A percentile compares a stretch with the other conserved stretches of the same genome.
phyloP scores from a whole-genome alignment of 352 stramenopile species.

The Phytophthora pini region DNA sequence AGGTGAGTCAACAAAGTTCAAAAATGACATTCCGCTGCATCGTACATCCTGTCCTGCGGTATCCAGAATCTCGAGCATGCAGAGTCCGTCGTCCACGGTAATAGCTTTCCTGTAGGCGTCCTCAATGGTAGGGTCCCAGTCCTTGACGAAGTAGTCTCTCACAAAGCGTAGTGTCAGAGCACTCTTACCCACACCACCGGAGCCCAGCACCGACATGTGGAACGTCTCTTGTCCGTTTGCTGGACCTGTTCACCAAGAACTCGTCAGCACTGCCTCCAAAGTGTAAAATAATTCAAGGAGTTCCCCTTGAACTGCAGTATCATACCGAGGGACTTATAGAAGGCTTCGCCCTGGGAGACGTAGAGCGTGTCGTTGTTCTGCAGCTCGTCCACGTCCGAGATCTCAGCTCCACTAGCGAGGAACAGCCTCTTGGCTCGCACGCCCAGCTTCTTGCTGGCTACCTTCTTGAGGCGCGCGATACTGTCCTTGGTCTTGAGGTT shows the following conservation, averaged over 20 bases:
- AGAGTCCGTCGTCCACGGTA: slow-evolving; percentile 83
- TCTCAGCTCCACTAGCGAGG: slow-evolving; percentile 80
- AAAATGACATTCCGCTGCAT: neutral
- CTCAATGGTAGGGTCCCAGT: slow-evolving; percentile 93
- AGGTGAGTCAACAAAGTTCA: slow-evolving; percentile 2
- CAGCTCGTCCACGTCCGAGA: slow-evolving; percentile 87
- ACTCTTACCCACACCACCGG: slow-evolving; percentile 91
- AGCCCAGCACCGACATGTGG: slow-evolving; percentile 88
- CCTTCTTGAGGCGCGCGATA: slow-evolving; percentile 81
- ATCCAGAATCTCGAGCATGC: slow-evolving; percentile 92
- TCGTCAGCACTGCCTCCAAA: neutral
- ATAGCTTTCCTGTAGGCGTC: slow-evolving; percentile 92
- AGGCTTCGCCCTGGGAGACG: slow-evolving; percentile 83
- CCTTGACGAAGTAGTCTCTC: slow-evolving; percentile 90
- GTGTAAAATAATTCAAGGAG: neutral
- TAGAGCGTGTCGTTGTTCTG: slow-evolving; percentile 92
- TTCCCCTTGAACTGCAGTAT: neutral
- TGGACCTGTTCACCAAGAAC: slow-evolving; percentile 36
- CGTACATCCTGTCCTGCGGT: slow-evolving; percentile 89
- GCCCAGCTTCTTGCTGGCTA: slow-evolving; percentile 85
- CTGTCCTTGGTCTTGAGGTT: slow-evolving; percentile 78
- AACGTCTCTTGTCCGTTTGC: slow-evolving; percentile 83
- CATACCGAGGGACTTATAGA: slow-evolving; percentile 79
- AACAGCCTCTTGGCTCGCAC: slow-evolving; percentile 84
- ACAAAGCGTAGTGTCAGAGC: slow-evolving; percentile 91